Base-by-base conservation (phyloP, 352 stramenopile species). In the Stramenopiles sp. region DNA sequence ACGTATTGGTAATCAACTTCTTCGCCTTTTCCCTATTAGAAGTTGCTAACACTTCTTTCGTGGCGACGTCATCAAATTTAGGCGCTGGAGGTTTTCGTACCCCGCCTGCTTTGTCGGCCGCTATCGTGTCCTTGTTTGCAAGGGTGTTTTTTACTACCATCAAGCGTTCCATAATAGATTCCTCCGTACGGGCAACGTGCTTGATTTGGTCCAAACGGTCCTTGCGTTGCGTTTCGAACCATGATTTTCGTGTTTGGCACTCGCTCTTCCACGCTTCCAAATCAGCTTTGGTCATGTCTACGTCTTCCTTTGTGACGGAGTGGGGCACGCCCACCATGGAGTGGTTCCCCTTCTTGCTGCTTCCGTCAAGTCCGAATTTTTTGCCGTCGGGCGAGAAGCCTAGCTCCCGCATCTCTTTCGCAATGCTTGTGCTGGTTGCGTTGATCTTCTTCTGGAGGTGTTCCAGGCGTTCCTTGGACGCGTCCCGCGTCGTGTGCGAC, bases 111-210 rank as follows among this genome's bases (percentile, higher is more conserved):
- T 63, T 25, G 12, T 25, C 43, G 25, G 25, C 43, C 25, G 43
- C 43, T 63, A 18, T 63, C 25, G 12, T 25, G 12, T 63, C 43
- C 25, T 63, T 63, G 12, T 63, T 63, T 25, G 25, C 25, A 18
- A 63, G 25, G 25, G 43, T 63, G 25, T 63, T 63, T 63, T 63
- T 63, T 63, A 63, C 43, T 63, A 63, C 25, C 43, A 63, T 63
- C 25, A 63, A 63, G 12, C 43, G 12, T 63, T 63, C 43, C 43
- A 63, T 63, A 25, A 63, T 63, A 18, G 43, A 18, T 63, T 63
- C 43, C 43, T 63, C 43, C 43, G 25, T 18, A 18, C 43, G 12
- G 12, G 43, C 43, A 63, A 63, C 43, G 12, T 18, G 12, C 25
- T 63, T 63, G 25, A 63, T 63, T 63, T 63, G 43, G 12, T 12